phyloP scores from a whole-genome alignment of 257 asterid species.

The Capsicum baccatum region DNA sequence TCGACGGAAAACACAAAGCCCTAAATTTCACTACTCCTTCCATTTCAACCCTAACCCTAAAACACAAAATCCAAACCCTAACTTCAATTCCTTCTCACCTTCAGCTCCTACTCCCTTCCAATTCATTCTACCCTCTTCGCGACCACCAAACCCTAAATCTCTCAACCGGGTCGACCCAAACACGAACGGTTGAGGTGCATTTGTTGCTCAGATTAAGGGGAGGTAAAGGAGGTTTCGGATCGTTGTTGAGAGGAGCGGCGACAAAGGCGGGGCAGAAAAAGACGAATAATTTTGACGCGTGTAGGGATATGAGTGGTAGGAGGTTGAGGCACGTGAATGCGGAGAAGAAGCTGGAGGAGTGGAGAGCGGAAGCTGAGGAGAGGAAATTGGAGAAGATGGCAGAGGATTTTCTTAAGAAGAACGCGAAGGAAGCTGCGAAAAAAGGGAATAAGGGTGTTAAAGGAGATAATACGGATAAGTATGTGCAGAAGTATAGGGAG shows the following conservation, averaged over 20 bases:
- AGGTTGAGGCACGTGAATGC: conserved; percentile 97
- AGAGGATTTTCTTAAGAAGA: conserved; percentile 80
- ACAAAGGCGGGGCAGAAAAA: conserved; percentile 99
- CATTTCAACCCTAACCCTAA: conserved; percentile 52
- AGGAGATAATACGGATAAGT: conserved; percentile 56
- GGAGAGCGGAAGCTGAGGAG: conserved; percentile 89
- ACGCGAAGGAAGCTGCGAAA: conserved; percentile 62
- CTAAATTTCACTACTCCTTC: conserved; percentile 59
- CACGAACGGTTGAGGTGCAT: conserved; percentile 46
- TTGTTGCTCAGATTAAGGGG: conserved; percentile 76
- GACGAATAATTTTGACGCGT: conserved; percentile 92
- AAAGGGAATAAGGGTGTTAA: conserved; percentile 57
- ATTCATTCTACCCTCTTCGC: conserved; percentile 40
- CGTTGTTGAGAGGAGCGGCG: conserved; percentile 91
- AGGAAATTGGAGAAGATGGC: conserved; percentile 91
- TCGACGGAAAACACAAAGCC: conserved; percentile 71
- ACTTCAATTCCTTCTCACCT: conserved; percentile 63
- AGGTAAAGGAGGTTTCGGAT: conserved; percentile 98
- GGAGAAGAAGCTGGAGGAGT: conserved; percentile 94
- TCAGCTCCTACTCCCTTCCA: conserved; percentile 56
- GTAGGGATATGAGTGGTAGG: conserved; percentile 98
- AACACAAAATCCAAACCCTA: conserved; percentile 58
- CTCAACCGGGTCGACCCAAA: neutral
- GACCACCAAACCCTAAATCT: conserved; percentile 47
- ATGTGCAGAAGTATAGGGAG: conserved; percentile 85